Percentiles rank a stretch among this genome's conserved stretches.
These are phyloP conservation scores for Pseudogymnoascus sp. DNA, from an alignment of 2,329 filamentous ascomycete species.

Conservation along the genomic window DNA sequence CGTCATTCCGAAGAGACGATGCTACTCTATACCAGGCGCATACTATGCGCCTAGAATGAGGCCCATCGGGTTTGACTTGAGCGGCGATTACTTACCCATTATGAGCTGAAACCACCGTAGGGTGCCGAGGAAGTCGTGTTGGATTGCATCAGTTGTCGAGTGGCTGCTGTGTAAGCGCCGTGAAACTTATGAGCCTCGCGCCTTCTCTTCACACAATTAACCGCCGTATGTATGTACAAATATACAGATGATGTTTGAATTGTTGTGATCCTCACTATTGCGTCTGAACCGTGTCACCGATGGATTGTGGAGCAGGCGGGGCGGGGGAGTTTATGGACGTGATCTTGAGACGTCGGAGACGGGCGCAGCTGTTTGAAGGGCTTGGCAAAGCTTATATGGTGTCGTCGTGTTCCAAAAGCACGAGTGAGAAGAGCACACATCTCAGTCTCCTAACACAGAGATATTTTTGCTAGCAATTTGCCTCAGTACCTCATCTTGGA, in stretches of 20 bases:
- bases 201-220: background rate
- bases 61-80: background rate
- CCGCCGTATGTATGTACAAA: background rate
- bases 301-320: constrained; percentile 6
- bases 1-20: background rate
- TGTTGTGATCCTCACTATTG: background rate
- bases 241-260: background rate
- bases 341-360: background rate
- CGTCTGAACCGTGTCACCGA: background rate
- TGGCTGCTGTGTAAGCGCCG: background rate
- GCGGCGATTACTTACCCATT: background rate
- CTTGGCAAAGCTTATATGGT: constrained; percentile 1
- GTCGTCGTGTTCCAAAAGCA: background rate
- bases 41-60: background rate
- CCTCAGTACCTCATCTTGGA: background rate
- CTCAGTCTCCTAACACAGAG: background rate
- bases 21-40: background rate
- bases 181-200: background rate
- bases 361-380: background rate
- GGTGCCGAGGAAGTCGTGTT: background rate
- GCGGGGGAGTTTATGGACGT: background rate
- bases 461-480: background rate
- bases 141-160: background rate
- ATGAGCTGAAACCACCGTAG: background rate
- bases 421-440: background rate